phyloP scores from a whole-genome alignment of 371 early-diverging fungal genomes.

The Lichtheimia corymbifera region DNA sequence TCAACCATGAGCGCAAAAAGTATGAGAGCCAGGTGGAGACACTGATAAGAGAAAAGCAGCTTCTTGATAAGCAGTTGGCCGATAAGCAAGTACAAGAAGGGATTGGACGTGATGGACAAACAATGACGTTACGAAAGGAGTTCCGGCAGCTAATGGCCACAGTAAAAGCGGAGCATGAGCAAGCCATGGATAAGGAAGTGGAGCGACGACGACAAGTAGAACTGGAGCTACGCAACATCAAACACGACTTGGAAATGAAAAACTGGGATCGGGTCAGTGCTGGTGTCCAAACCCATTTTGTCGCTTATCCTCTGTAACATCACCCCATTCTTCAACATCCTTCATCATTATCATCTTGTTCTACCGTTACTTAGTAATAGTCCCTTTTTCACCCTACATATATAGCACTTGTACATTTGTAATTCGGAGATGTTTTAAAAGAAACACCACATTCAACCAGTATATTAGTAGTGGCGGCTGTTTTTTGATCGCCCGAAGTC shows the following conservation, averaged over 20 bases:
- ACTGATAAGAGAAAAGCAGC: conserved; percentile 26
- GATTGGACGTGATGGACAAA: conserved; percentile 25
- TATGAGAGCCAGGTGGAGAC: conserved; percentile 24
- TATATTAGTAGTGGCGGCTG: too few species aligned
- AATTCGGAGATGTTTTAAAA: too few species aligned
- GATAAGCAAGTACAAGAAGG: conserved; percentile 29
- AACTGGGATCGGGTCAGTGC: conserved; percentile 42
- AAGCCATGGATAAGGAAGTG: conserved; percentile 41
- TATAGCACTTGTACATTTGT: too few species aligned
- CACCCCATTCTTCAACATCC: too few species aligned
- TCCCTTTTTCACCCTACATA: too few species aligned
- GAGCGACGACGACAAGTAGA: conserved; percentile 42
- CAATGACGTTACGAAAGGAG: conserved; percentile 52
- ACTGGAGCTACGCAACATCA: conserved; percentile 36
- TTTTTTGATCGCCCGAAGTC: too few species aligned
- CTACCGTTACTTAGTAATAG: too few species aligned
- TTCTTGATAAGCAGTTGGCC: conserved; percentile 28
- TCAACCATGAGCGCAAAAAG: conserved; percentile 40
- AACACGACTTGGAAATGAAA: conserved; percentile 47
- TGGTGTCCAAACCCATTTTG: conserved; percentile 45
- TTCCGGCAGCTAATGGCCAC: conserved; percentile 57
- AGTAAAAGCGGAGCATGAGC: conserved; percentile 47
- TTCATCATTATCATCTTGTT: too few species aligned
- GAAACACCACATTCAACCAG: too few species aligned
- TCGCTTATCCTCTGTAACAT: conserved; percentile 16